phyloP scores from a whole-genome alignment of 2,329 filamentous ascomycete species.

The Monosporascus sp. region DNA sequence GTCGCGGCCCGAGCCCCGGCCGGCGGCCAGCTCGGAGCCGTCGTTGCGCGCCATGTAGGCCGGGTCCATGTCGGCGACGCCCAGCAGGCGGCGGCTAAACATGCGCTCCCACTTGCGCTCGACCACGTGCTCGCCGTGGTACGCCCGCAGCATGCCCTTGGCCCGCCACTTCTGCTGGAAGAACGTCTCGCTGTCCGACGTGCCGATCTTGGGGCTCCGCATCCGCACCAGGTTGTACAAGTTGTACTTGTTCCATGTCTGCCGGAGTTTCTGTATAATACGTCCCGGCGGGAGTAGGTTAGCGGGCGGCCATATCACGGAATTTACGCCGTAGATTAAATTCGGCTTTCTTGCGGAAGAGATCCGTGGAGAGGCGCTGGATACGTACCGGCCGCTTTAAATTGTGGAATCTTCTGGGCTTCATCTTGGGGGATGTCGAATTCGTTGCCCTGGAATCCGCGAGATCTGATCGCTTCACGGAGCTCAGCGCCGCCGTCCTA shows the following conservation, averaged over 20 bases:
- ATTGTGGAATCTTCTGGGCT: conserved; percentile 60
- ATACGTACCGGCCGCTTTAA: conserved; percentile 58
- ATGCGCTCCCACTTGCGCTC: conserved; percentile 93
- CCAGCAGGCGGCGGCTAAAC: conserved; percentile 75
- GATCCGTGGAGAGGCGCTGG: background rate
- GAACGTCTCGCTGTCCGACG: conserved; percentile 55
- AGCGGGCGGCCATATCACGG: background rate
- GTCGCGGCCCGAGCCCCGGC: conserved; percentile 70
- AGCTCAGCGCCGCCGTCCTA: background rate
- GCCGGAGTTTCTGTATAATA: conserved; percentile 70
- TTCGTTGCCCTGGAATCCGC: background rate
- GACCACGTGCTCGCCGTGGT: conserved; percentile 91
- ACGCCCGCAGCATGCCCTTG: conserved; percentile 76
- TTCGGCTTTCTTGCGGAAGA: too few relatives aligned
- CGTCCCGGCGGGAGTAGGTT: conserved; percentile 1
- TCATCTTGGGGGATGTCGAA: conserved; percentile 33
- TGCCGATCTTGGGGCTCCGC: conserved; percentile 35
- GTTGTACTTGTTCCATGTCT: conserved; percentile 97
- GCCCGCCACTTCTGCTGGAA: conserved; percentile 98
- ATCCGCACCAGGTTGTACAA: conserved; percentile 76
- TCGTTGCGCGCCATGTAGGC: conserved; percentile 73
- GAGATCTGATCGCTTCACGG: background rate
- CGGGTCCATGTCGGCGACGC: conserved; percentile 81
- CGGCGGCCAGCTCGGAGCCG: conserved; percentile 76
- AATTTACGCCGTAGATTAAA: too few relatives aligned